Percentiles rank a stretch among this genome's conserved stretches.
phyloP scores from a whole-genome alignment of 129 eudicot species.

The Artemisia tridentata region DNA sequence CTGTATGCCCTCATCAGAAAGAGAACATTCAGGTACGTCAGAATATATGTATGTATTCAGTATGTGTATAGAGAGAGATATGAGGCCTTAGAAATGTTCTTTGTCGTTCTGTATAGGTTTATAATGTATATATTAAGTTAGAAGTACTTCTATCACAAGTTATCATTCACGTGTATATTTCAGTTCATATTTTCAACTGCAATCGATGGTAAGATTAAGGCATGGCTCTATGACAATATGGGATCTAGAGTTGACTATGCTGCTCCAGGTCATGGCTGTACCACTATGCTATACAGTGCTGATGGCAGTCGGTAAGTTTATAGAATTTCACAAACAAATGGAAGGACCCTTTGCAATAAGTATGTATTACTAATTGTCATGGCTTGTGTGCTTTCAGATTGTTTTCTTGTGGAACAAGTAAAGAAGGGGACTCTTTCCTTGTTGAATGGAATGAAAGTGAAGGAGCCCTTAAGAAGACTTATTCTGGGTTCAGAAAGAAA shows the following conservation, averaged over 20 bases:
- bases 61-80: not conserved
- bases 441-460: constrained; percentile 99
- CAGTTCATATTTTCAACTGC: constrained; percentile 97
- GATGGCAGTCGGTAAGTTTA: constrained; percentile 43
- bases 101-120: not conserved
- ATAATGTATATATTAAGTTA: not conserved
- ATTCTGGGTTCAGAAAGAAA: constrained; percentile 80
- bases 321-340: too few relatives aligned
- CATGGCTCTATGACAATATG: constrained; percentile 86
- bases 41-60: not conserved
- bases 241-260: constrained; percentile 87
- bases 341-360: too few relatives aligned
- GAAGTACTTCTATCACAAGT: not conserved
- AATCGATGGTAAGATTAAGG: constrained; percentile 85
- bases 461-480: constrained; percentile 92
- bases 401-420: constrained; percentile 95
- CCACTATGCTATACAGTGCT: constrained; percentile 91
- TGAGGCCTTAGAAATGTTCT: too few relatives aligned
- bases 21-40: constrained; percentile 72
- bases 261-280: constrained; percentile 93
- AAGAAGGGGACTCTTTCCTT: constrained; percentile 85
- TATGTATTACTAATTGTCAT: too few relatives aligned
- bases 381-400: constrained; percentile 41
- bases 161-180: constrained; percentile 14
- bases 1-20: constrained; percentile 87